These are phyloP conservation scores for Cyberlindnera sargentensis DNA, from an alignment of 805 yeast species.

Conservation along the genomic window DNA sequence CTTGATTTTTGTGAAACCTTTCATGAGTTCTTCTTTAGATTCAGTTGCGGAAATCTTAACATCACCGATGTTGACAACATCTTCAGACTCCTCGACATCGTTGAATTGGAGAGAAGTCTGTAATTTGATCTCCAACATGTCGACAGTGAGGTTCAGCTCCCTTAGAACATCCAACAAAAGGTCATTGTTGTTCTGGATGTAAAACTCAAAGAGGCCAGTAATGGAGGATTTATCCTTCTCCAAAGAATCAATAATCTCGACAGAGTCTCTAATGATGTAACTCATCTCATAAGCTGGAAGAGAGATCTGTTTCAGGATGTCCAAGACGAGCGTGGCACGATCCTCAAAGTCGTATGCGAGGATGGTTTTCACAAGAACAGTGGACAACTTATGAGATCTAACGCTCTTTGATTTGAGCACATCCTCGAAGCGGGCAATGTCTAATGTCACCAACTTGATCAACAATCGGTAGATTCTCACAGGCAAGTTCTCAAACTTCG, in stretches of 20 bases:
- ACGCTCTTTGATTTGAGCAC: constrained; percentile 23
- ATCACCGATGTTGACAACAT: constrained; percentile 11
- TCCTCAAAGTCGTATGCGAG: constrained; percentile 34
- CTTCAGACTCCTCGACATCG: constrained; percentile 23
- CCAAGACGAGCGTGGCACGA: constrained; percentile 28
- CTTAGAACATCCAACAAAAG: constrained; percentile 33
- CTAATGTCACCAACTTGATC: constrained; percentile 23
- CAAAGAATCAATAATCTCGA: constrained; percentile 28
- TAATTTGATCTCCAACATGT: constrained; percentile 53
- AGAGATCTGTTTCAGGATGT: constrained; percentile 27
- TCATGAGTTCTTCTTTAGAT: constrained; percentile 10
- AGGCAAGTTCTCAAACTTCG: constrained; percentile 35
- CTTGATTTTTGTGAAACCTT: constrained; percentile 12
- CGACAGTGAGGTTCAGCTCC: constrained; percentile 31
- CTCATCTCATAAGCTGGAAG: constrained; percentile 32
- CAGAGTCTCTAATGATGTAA: constrained; percentile 31
- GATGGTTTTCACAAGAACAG: constrained; percentile 37
- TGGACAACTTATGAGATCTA: constrained; percentile 35
- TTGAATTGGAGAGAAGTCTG: constrained; percentile 48
- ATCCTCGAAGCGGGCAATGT: constrained; percentile 18
- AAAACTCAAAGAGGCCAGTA: constrained; percentile 33
- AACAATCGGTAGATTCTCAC: constrained; percentile 29
- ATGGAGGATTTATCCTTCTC: constrained; percentile 32
- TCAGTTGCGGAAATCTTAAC: constrained; percentile 11
- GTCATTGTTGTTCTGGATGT: constrained; percentile 30